These are phyloP conservation scores for Lolium perenne DNA, from an alignment of 176 grass and related monocot genomes.

Conservation along the genomic window DNA sequence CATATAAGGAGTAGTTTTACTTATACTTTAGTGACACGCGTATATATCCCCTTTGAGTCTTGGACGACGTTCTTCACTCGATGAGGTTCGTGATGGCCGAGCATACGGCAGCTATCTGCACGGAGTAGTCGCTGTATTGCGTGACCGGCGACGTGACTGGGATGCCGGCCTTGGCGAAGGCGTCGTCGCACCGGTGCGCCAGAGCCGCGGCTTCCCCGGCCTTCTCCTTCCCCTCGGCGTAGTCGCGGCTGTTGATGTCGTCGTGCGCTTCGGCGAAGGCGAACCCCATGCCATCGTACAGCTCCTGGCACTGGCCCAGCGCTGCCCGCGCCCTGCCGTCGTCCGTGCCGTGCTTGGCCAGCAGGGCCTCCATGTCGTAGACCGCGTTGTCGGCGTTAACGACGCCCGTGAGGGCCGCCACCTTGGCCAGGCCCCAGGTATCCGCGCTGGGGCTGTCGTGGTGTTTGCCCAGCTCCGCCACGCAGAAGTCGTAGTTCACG, in stretches of 20 bases:
- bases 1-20: too few species aligned
- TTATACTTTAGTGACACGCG: not conserved
- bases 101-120: conserved; percentile 32
- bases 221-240: conserved; percentile 30
- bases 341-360: not conserved
- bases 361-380: conserved; percentile 34
- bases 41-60: not conserved
- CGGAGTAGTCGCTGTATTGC: conserved; percentile 25
- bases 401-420: conserved; percentile 50
- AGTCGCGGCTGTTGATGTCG: conserved; percentile 47
- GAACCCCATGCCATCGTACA: conserved; percentile 32
- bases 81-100: conserved; percentile 55
- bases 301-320: conserved; percentile 33
- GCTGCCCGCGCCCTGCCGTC: conserved; percentile 1
- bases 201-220: conserved; percentile 25
- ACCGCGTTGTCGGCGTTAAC: conserved; percentile 1
- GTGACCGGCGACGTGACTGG: conserved; percentile 32
- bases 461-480: conserved; percentile 47
- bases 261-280: conserved; percentile 47
- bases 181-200: conserved; percentile 46
- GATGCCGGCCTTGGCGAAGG: conserved; percentile 34
- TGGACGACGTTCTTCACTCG: conserved; percentile 30
- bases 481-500: conserved; percentile 63
- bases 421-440: conserved; percentile 58
- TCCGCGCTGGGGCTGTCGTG: conserved; percentile 54